Conservation (phyloP, 179 eudicot genomes). For the Spergularia azorica region DNA sequence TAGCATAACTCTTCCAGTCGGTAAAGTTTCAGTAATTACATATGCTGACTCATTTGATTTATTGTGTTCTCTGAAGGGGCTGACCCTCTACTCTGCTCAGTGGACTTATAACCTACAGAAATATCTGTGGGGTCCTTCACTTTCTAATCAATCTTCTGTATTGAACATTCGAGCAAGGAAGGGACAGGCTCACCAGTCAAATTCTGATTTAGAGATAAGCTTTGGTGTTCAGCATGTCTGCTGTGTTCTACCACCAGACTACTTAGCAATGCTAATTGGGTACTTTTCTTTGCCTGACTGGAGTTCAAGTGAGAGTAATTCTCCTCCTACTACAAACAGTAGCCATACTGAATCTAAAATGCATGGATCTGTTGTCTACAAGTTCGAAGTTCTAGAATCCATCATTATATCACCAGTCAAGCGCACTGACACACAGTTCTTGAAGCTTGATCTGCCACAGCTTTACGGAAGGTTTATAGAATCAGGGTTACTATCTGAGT, state of each 20-base stretch:
- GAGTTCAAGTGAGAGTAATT: conserved; percentile 36
- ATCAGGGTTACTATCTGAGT: conserved; percentile 50
- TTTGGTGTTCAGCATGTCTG: conserved; percentile 76
- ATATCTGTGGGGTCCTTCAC: conserved; percentile 78
- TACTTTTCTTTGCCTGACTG: conserved; percentile 84
- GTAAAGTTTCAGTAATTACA: conserved; percentile 48
- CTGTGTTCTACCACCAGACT: conserved; percentile 79
- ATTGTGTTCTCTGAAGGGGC: conserved; percentile 66
- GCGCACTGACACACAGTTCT: conserved; percentile 39
- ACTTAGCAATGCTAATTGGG: conserved; percentile 73
- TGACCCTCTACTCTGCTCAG: conserved; percentile 60
- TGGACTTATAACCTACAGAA: conserved; percentile 50
- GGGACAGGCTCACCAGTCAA: conserved; percentile 26
- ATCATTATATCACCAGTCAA: conserved; percentile 57
- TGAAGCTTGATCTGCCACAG: conserved; percentile 65
- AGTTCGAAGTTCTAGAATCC: conserved; percentile 74
- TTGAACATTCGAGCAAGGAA: conserved; percentile 63
- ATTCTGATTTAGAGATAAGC: conserved; percentile 57
- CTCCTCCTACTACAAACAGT: conserved; percentile 20
- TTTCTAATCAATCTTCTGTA: conserved; percentile 47
- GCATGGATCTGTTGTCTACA: conserved; percentile 36
- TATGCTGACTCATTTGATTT: conserved; percentile 56
- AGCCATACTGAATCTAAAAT: conserved; percentile 26
- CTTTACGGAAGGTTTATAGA: conserved; percentile 54
- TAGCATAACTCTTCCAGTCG: conserved; percentile 56